Evolutionary conservation across 257 asterid species (phyloP).

Genomic region (Marsdenia floribunda): DNA sequence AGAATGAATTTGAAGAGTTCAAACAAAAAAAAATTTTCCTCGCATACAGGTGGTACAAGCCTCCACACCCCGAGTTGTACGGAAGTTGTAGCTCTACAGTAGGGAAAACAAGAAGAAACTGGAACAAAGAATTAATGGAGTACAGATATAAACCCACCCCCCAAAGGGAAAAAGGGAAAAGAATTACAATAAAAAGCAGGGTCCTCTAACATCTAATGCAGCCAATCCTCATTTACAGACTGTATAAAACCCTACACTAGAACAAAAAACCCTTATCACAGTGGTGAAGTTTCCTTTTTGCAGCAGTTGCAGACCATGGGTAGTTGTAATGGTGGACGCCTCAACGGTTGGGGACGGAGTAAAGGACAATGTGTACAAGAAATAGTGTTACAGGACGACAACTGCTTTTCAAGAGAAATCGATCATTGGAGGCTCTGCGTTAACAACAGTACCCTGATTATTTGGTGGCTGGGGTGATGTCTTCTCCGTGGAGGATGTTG

Average conservation of each 20-base stretch:
- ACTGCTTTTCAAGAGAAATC: constrained; percentile 48
- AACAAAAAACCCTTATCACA: not conserved
- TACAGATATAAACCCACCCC: not conserved
- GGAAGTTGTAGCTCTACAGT: not conserved
- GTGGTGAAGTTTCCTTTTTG: not conserved
- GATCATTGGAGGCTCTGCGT: constrained; percentile 56
- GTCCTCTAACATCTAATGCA: not conserved
- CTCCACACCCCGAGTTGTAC: not conserved
- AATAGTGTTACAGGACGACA: not conserved
- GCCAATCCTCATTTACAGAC: not conserved
- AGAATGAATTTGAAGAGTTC: too few species aligned
- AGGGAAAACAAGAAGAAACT: not conserved
- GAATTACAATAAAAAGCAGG: not conserved
- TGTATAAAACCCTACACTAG: not conserved
- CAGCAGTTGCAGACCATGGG: not conserved
- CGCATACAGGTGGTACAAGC: not conserved
- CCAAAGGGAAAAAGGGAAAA: not conserved
- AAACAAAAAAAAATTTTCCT: not conserved
- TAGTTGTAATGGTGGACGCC: not conserved
- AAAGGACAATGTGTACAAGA: not conserved
- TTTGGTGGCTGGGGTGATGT: constrained; percentile 28
- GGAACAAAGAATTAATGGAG: not conserved
- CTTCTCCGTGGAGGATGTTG: constrained; percentile 15
- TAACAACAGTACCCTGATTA: constrained; percentile 34
- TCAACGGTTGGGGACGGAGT: not conserved